Conservation (phyloP, 495 filamentous ascomycete genomes). For the Hypomontagnella monticulosa region DNA sequence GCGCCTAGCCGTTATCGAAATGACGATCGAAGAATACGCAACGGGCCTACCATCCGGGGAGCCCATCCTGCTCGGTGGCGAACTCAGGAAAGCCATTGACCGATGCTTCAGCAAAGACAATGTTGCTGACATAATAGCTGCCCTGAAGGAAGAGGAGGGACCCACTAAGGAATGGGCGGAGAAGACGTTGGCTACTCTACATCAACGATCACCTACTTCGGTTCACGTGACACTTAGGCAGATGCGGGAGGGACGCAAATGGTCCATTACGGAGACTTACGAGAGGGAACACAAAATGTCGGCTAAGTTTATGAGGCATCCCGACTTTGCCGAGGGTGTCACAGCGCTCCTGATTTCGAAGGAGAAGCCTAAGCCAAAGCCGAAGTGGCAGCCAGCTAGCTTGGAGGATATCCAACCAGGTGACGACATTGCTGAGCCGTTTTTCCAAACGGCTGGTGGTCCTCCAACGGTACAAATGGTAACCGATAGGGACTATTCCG, state of each 20-base stretch:
- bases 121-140: constrained; percentile 73
- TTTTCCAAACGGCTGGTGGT: constrained; percentile 59
- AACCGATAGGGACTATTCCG: constrained; percentile 60
- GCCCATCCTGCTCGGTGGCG: constrained; percentile 69
- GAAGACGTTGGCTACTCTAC: constrained; percentile 74
- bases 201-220: constrained; percentile 80
- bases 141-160: constrained; percentile 67
- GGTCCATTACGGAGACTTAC: constrained; percentile 86
- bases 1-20: constrained; percentile 76
- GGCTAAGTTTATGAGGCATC: constrained; percentile 81
- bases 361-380: constrained; percentile 52
- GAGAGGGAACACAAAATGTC: constrained; percentile 83
- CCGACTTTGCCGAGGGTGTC: constrained; percentile 90
- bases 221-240: constrained; percentile 83
- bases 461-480: constrained; percentile 60
- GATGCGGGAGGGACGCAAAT: constrained; percentile 76
- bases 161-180: constrained; percentile 73
- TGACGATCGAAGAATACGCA: constrained; percentile 89
- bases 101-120: constrained; percentile 75
- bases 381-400: constrained; percentile 76
- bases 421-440: constrained; percentile 66
- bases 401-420: constrained; percentile 66
- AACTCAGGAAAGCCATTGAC: constrained; percentile 81
- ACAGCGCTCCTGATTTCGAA: constrained; percentile 76
- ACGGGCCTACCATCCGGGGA: constrained; percentile 81